Percentiles rank a stretch among this genome's conserved stretches.
Evolutionary conservation across 331 rosid species (phyloP).

Genomic region (Erythrophleum ivorense): DNA sequence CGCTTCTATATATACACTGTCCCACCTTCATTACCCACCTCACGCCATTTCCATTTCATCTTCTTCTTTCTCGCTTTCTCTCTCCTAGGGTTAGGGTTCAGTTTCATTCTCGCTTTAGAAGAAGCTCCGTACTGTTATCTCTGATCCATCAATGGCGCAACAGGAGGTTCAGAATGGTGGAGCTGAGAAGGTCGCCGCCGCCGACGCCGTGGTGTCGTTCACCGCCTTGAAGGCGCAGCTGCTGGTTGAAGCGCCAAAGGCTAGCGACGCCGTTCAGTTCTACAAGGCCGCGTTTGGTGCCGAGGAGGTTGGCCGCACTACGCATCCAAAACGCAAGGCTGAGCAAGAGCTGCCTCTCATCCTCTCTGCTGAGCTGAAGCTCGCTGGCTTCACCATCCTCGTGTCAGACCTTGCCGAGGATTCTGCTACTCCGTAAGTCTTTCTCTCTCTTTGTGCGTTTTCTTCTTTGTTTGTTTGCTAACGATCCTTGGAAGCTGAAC

Average conservation of each 20-base stretch:
- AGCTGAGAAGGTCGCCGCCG: conserved; percentile 38
- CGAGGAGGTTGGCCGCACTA: conserved; percentile 60
- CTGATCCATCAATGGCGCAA: conserved; percentile 58
- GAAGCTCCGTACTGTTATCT: not conserved
- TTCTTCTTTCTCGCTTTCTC: not conserved
- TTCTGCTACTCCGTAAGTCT: conserved; percentile 52
- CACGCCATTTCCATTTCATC: conserved; percentile 52
- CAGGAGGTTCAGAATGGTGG: conserved; percentile 64
- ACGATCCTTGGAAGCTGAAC: too few relatives aligned
- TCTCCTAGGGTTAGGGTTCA: conserved; percentile 55
- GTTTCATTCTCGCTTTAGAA: too few relatives aligned
- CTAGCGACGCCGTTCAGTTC: conserved; percentile 75
- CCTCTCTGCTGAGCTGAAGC: conserved; percentile 62
- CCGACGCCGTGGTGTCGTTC: conserved; percentile 32
- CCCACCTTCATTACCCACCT: conserved; percentile 35
- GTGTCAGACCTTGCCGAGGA: conserved; percentile 58
- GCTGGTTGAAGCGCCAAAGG: conserved; percentile 72
- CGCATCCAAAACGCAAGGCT: conserved; percentile 81
- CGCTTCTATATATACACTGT: conserved; percentile 61
- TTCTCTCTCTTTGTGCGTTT: not conserved
- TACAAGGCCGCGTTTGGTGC: conserved; percentile 83
- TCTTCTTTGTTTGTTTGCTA: not conserved
- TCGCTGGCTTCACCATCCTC: conserved; percentile 55
- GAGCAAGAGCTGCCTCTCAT: conserved; percentile 77
- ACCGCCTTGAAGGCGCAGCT: conserved; percentile 58